Percentiles rank a stretch among this genome's conserved stretches.
phyloP scores from a whole-genome alignment of 768 basidiomycete genomes.

The Boletus subcaerulescens region DNA sequence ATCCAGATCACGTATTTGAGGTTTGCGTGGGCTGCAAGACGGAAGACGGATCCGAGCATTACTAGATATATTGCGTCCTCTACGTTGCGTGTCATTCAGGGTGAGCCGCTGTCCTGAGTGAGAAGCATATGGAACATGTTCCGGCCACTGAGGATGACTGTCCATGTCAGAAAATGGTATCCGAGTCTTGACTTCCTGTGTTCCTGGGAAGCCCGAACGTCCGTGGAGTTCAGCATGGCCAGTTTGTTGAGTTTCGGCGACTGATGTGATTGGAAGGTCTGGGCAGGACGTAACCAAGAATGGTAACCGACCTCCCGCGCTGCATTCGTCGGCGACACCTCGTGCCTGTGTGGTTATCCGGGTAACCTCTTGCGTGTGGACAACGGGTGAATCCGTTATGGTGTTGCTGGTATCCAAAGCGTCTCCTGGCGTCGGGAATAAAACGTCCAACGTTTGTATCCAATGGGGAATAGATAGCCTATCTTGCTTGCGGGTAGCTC shows the following conservation, averaged over 20 bases:
- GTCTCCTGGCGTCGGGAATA: slow-evolving; percentile 20
- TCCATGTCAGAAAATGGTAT: slow-evolving; percentile 7
- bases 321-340: slow-evolving; percentile 6
- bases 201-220: slow-evolving; percentile 25
- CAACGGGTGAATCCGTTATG: slow-evolving; percentile 28
- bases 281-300: slow-evolving; percentile 5
- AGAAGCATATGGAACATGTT: slow-evolving; percentile 2
- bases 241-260: slow-evolving; percentile 9
- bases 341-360: slow-evolving; percentile 7
- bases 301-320: slow-evolving; percentile 13
- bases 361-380: slow-evolving; percentile 13
- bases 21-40: slow-evolving; percentile 20
- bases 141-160: slow-evolving; percentile 4
- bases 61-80: slow-evolving; percentile 12
- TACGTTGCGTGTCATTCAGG: slow-evolving; percentile 1
- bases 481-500: slow-evolving; percentile 2
- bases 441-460: slow-evolving; percentile 23
- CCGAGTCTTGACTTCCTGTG: slow-evolving; percentile 7
- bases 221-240: slow-evolving; percentile 21
- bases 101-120: background rate
- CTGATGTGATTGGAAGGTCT: slow-evolving; percentile 7
- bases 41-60: slow-evolving; percentile 12
- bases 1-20: slow-evolving; percentile 18
- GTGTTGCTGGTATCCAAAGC: slow-evolving; percentile 1
- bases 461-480: slow-evolving; percentile 6